Conservation (phyloP, 768 basidiomycete species). For the Vishniacozyma victoriae region DNA sequence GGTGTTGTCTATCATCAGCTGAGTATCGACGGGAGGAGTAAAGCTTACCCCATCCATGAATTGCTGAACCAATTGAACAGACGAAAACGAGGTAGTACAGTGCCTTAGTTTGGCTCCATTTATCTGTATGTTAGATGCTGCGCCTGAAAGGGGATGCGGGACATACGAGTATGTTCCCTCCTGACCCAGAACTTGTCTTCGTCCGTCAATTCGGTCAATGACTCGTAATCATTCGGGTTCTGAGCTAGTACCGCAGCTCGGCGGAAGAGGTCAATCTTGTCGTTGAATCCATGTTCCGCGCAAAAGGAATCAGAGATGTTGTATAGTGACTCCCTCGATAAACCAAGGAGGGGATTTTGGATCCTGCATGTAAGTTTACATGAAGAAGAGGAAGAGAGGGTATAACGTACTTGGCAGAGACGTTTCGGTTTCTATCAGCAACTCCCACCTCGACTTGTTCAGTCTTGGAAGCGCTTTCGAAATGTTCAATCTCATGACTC, state of each 20-base stretch:
- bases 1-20: constrained; percentile 20
- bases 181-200: constrained; percentile 35
- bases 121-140: constrained; percentile 14
- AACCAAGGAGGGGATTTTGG: constrained; percentile 24
- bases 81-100: constrained; percentile 32
- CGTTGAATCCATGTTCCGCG: constrained; percentile 23
- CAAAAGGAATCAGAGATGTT: constrained; percentile 27
- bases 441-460: no score
- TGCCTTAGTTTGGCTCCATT: constrained; percentile 38
- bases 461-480: no score
- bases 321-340: constrained; percentile 23
- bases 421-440: constrained; percentile 15
- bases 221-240: constrained; percentile 29
- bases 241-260: constrained; percentile 40
- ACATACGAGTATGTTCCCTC: constrained; percentile 34
- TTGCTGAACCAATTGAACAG: constrained; percentile 30
- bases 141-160: not conserved
- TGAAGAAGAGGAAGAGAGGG: not conserved
- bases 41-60: constrained; percentile 34
- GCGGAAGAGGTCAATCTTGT: constrained; percentile 29
- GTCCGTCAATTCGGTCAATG: constrained; percentile 26
- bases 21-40: not conserved
- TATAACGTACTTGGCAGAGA: constrained; percentile 19
- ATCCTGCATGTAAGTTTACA: constrained; percentile 4
- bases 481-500: no score